These are phyloP conservation scores for Podospora conica DNA, from an alignment of 495 filamentous ascomycete genomes.

Conservation along the genomic window DNA sequence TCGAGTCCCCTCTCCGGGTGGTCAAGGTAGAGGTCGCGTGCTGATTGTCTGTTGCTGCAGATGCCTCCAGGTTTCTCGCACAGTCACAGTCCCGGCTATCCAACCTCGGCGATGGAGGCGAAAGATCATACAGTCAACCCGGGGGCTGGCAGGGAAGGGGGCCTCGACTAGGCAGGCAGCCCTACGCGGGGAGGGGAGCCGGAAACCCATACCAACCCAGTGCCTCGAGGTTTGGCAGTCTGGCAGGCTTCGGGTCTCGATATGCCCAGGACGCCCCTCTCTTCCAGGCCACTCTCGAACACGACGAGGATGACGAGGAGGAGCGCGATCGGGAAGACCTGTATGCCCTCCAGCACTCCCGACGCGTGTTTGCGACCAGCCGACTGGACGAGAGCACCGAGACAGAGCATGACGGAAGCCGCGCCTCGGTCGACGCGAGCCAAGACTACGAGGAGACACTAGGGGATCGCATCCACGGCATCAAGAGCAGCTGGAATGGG, in stretches of 20 bases:
- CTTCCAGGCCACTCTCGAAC: constrained; percentile 78
- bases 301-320: constrained; percentile 83
- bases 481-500: constrained; percentile 56
- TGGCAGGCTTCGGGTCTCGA: constrained; percentile 71
- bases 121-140: constrained; percentile 29
- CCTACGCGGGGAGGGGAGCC: constrained; percentile 30
- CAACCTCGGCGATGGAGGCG: constrained; percentile 54
- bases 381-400: constrained; percentile 75
- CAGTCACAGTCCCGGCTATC: constrained; percentile 87
- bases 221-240: constrained; percentile 62
- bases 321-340: constrained; percentile 91
- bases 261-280: constrained; percentile 70
- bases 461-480: constrained; percentile 44
- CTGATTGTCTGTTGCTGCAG: constrained; percentile 40
- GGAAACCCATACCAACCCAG: constrained; percentile 67
- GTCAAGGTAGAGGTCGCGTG: neutral
- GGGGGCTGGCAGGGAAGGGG: constrained; percentile 33
- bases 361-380: constrained; percentile 78
- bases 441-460: constrained; percentile 44
- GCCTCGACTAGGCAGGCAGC: constrained; percentile 30
- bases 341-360: constrained; percentile 82
- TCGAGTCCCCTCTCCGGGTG: neutral
- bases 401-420: constrained; percentile 60
- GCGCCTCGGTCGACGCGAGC: constrained; percentile 50
- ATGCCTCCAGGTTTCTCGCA: constrained; percentile 94